Evolutionary conservation across 106 monocot genomes (phyloP), one percentile per base, ranked within the genome.

Genomic region (Platanthera zijinensis): DNA sequence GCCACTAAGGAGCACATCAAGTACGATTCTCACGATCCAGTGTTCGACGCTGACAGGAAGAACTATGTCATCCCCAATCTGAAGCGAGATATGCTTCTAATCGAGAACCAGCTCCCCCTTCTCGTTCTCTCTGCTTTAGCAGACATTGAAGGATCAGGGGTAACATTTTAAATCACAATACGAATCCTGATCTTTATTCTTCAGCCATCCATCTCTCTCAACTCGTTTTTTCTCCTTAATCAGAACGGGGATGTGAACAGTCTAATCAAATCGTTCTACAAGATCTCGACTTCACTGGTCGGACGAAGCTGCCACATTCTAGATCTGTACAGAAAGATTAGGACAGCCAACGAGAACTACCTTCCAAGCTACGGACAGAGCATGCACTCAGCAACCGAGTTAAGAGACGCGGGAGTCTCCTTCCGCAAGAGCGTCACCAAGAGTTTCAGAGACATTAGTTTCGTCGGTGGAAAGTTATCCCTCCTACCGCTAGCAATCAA

Each of bases 321-420:
- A 8, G 66, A 66, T 30, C 1, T 66, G 10, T 66, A 66, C 66
- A 22, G 1, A 9, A 66, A 66, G 7, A 17, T 22, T 6, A 25
- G 22, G 7, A 66, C 28, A 10, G 19, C 28, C 11, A 6, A 66
- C 8, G 25, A 10, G 12, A 28, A 32, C 10, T 66, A 66, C 66
- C 10, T 22, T 6, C 66, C 66, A 1, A 66, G 66, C 66, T 66
- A 66, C 25, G 66, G 17, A 5, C 13, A 66, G 25, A 66, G 30
- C 25, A 4, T 66, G 5, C 5, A 66, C 8, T 66, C 66, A 8
- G 32, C 25, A 7, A 64, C 64, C 7, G 64, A 64, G 90, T 62
- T n/a, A n/a, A n/a, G n/a, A n/a, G n/a, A n/a, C n/a, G n/a, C n/a
- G n/a, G n/a, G n/a, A n/a, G n/a, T n/a, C n/a, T n/a, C n/a, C n/a